Percentiles rank a stretch among this genome's conserved stretches.
These are phyloP conservation scores for Suhomyces maxii DNA, from an alignment of 1,139 yeast species.

Conservation along the genomic window DNA sequence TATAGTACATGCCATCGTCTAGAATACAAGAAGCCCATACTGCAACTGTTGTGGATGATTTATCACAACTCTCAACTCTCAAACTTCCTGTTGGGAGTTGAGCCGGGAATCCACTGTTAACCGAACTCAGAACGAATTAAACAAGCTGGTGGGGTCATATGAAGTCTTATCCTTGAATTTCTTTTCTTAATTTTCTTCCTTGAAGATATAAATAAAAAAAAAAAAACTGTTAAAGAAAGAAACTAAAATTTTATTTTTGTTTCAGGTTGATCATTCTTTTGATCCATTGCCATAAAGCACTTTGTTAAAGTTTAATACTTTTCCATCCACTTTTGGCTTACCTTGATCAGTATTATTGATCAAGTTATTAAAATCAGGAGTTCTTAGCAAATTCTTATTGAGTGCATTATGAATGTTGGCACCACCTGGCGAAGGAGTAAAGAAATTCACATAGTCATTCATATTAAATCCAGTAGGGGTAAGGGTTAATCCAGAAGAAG, in stretches of 20 bases:
- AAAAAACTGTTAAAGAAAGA: not conserved
- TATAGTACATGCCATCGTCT: not conserved
- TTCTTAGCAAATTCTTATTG: conserved; percentile 35
- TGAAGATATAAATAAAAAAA: not conserved
- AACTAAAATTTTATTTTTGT: not conserved
- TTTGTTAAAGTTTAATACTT: conserved; percentile 46
- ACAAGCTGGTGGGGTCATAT: too few species aligned
- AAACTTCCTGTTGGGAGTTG: too few species aligned
- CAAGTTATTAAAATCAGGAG: conserved; percentile 45
- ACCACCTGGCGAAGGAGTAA: conserved; percentile 69
- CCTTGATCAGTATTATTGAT: conserved; percentile 15
- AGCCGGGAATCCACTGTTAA: too few species aligned
- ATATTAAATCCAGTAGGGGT: conserved; percentile 78
- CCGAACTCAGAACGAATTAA: too few species aligned
- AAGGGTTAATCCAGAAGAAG: conserved; percentile 44
- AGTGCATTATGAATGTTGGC: conserved; percentile 16
- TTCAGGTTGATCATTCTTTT: conserved; percentile 4
- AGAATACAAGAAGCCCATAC: not conserved
- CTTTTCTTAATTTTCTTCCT: too few species aligned
- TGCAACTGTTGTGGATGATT: too few species aligned
- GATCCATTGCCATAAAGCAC: conserved; percentile 29
- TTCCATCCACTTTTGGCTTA: conserved; percentile 40
- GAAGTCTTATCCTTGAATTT: too few species aligned
- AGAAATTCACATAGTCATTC: conserved; percentile 77
- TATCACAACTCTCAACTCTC: too few species aligned